These are phyloP conservation scores for Rhodotorula diobovata DNA, from an alignment of 768 basidiomycete species.

Conservation along the genomic window DNA sequence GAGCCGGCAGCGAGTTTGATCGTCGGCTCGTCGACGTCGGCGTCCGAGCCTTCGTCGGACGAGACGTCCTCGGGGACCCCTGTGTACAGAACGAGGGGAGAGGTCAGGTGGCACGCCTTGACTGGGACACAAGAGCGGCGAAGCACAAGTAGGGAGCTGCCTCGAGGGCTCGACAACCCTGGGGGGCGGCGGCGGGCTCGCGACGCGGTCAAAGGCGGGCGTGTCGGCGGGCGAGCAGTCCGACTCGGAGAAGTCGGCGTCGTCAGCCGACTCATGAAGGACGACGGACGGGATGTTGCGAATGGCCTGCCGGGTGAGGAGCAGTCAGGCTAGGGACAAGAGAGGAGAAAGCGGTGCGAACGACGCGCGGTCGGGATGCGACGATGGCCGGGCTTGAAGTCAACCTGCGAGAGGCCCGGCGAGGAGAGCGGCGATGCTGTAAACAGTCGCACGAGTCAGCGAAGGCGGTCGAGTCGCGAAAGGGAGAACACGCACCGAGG, in stretches of 20 bases:
- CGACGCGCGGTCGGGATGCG: conserved; percentile 30
- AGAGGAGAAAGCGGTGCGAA: too few species aligned
- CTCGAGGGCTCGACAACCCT: conserved; percentile 18
- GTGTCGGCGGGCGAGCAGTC: conserved; percentile 12
- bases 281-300: conserved; percentile 30
- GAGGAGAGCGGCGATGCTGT: background rate
- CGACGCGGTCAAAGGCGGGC: conserved; percentile 5
- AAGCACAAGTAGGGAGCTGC: conserved; percentile 28
- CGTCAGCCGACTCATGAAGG: conserved; percentile 30
- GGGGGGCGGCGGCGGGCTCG: conserved; percentile 32
- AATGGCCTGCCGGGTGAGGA: conserved; percentile 5
- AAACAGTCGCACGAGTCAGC: too few species aligned
- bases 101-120: background rate
- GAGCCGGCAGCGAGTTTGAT: conserved; percentile 20
- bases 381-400: conserved; percentile 24
- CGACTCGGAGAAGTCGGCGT: conserved; percentile 7
- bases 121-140: too few species aligned
- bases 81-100: background rate
- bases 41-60: conserved; percentile 1
- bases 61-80: conserved; percentile 14
- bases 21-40: conserved; percentile 34
- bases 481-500: background rate
- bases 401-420: background rate
- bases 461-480: background rate
- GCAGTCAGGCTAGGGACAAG: background rate